Conservation (phyloP, 2,329 filamentous ascomycete genomes). For the Tolypocladium capitatum region DNA sequence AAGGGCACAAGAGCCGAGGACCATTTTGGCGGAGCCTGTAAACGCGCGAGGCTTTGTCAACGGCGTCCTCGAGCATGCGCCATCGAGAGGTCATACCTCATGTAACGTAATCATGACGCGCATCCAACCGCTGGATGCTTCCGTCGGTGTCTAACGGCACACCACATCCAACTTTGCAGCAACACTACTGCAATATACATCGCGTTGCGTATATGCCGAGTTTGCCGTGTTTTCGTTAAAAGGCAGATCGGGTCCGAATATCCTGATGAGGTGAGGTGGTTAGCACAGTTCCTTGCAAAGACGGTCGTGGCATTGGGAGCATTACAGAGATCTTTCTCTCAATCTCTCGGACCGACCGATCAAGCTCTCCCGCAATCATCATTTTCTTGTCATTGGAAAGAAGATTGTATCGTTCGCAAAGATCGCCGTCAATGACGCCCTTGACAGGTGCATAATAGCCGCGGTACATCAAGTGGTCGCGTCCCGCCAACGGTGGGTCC, state of each 20-base stretch:
- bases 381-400: slow-evolving; percentile 81
- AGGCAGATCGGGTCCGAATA: slow-evolving; percentile 45
- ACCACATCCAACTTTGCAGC: slow-evolving; percentile 11
- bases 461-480: slow-evolving; percentile 91
- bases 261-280: slow-evolving; percentile 27
- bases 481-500: slow-evolving; percentile 75
- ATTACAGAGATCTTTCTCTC: slow-evolving; percentile 79
- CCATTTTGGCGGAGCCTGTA: slow-evolving; percentile 18
- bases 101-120: slow-evolving; percentile 5
- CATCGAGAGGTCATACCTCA: slow-evolving; percentile 16
- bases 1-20: slow-evolving; percentile 16
- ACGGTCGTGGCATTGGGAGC: not conserved
- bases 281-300: slow-evolving; percentile 6
- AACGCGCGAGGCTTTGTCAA: not conserved
- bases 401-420: slow-evolving; percentile 83
- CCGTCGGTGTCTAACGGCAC: not conserved
- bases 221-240: slow-evolving; percentile 23
- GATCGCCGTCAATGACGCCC: slow-evolving; percentile 89
- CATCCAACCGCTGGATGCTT: not conserved
- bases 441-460: slow-evolving; percentile 95
- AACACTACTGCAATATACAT: slow-evolving; percentile 5
- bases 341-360: slow-evolving; percentile 82
- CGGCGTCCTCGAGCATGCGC: slow-evolving; percentile 4
- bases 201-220: not conserved
- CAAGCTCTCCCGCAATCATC: slow-evolving; percentile 86